Evolutionary conservation across 108 stramenopile species (phyloP).

Genomic region (Nannochloropsis gaditana): DNA sequence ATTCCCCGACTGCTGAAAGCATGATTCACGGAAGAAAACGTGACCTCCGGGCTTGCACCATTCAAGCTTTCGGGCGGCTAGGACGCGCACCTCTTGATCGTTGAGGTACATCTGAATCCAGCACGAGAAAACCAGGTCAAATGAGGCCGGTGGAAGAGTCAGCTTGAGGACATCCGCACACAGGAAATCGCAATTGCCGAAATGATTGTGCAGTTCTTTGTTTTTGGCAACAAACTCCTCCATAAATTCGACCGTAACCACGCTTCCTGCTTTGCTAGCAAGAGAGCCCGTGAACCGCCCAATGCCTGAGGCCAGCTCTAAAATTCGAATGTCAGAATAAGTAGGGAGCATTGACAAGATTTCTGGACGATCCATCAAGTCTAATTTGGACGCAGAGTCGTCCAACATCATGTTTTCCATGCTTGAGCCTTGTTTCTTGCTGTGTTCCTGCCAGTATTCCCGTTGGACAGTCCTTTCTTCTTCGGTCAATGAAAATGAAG

Average conservation of each 20-base stretch:
- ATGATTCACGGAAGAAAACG: constrained; percentile 16
- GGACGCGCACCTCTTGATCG: not conserved
- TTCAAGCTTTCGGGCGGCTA: not conserved
- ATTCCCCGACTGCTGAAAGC: constrained; percentile 4
- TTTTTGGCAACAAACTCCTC: not conserved
- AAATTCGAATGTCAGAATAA: not conserved
- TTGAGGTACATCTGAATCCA: constrained; percentile 18
- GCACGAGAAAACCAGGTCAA: not conserved
- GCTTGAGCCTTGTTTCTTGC: not conserved
- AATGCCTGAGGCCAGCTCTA: constrained; percentile 19
- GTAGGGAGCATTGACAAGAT: not conserved
- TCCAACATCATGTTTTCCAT: constrained; percentile 16
- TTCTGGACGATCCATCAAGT: constrained; percentile 13
- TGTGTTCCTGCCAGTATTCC: constrained; percentile 17
- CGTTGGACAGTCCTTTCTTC: not conserved
- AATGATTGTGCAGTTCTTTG: not conserved
- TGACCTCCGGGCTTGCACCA: not conserved
- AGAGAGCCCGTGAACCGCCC: constrained; percentile 12
- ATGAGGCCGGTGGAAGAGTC: not conserved
- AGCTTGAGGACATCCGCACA: not conserved
- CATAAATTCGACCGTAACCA: constrained; percentile 12
- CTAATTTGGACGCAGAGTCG: not conserved
- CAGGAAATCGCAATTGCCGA: not conserved
- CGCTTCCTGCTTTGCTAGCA: constrained; percentile 4
- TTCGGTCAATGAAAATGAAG: not conserved